Conservation (phyloP, 192 early-diverging fungal species). For the Backusella parvicylindrica region DNA sequence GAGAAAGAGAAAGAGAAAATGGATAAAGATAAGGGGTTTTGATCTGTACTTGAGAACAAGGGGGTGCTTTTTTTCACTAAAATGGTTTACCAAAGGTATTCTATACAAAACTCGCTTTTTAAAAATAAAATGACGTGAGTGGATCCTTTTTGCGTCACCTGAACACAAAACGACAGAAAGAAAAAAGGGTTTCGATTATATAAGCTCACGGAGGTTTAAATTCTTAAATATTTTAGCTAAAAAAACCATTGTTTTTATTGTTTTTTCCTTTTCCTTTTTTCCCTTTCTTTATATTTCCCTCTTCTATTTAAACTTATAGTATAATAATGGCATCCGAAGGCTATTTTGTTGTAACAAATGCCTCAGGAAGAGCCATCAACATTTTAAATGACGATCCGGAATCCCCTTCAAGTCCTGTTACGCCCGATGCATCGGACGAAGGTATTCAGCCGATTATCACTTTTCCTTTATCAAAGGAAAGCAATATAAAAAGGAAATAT, state of each 20-base stretch:
- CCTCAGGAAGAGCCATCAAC: slow-evolving; percentile 50
- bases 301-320: background rate
- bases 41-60: background rate
- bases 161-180: background rate
- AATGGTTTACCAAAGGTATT: background rate
- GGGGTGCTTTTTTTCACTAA: background rate
- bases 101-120: background rate
- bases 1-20: background rate
- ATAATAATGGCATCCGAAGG: slow-evolving; percentile 1
- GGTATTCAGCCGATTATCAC: background rate
- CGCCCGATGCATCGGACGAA: slow-evolving; percentile 3
- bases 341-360: slow-evolving; percentile 45
- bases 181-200: background rate
- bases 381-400: slow-evolving; percentile 42
- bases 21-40: background rate
- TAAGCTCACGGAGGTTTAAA: background rate
- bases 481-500: slow-evolving; percentile 64
- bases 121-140: background rate
- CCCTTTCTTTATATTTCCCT: slow-evolving; percentile 11
- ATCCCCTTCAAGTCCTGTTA: background rate
- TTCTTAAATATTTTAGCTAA: background rate
- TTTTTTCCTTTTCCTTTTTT: slow-evolving; percentile 6
- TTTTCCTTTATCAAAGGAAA: background rate
- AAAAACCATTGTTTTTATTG: background rate
- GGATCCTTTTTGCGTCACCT: background rate